Evolutionary conservation across 2,329 filamentous ascomycete genomes (phyloP).

Genomic region (Arthroderma sp.): DNA sequence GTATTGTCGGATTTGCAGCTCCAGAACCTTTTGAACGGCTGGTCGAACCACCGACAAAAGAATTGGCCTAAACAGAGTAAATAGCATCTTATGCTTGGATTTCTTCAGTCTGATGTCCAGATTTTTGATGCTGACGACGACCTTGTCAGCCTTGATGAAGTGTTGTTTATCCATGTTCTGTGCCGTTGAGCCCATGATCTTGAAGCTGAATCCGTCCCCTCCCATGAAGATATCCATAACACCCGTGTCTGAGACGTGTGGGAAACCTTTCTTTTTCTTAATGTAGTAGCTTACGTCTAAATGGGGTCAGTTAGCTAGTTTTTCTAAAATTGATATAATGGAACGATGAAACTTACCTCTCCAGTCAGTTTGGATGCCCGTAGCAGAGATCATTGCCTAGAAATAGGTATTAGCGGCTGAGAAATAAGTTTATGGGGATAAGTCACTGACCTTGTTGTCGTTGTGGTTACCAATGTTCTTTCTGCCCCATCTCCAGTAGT

Average conservation of each 20-base stretch:
- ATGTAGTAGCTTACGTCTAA: conserved; percentile 83
- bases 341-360: conserved; percentile 28
- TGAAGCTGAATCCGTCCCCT: conserved; percentile 81
- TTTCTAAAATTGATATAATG: not conserved
- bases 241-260: conserved; percentile 73
- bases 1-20: conserved; percentile 77
- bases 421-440: not conserved
- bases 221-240: conserved; percentile 79
- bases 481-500: conserved; percentile 90
- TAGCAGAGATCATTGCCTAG: conserved; percentile 63
- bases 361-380: conserved; percentile 86
- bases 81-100: conserved; percentile 88
- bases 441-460: conserved; percentile 51
- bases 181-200: conserved; percentile 73
- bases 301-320: not conserved
- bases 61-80: conserved; percentile 74
- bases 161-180: conserved; percentile 63
- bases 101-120: conserved; percentile 83
- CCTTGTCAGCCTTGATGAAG: conserved; percentile 90
- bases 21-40: conserved; percentile 71
- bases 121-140: conserved; percentile 68
- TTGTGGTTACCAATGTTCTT: conserved; percentile 72
- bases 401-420: not conserved
- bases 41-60: conserved; percentile 74
- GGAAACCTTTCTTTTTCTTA: conserved; percentile 90